These are phyloP conservation scores for Periconia sp. DNA, from an alignment of 2,329 filamentous ascomycete species.

Conservation along the genomic window DNA sequence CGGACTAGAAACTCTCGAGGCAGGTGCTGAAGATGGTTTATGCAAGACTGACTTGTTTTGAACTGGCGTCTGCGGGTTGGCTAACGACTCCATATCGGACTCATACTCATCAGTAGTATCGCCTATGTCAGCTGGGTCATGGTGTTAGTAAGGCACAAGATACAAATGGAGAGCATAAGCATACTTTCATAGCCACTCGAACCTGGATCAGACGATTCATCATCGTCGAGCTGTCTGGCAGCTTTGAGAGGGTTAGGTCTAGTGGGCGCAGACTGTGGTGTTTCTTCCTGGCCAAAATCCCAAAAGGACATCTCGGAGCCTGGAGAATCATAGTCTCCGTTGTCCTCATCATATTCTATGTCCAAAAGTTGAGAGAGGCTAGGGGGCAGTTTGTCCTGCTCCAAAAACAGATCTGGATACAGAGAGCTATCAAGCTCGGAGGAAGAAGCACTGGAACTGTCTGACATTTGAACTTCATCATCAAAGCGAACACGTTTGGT, in stretches of 20 bases:
- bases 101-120: constrained; percentile 63
- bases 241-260: constrained; percentile 13
- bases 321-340: constrained; percentile 51
- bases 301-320: constrained; percentile 57
- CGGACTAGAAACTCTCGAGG: constrained; percentile 38
- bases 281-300: constrained; percentile 60
- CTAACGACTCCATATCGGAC: constrained; percentile 47
- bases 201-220: constrained; percentile 49
- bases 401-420: constrained; percentile 77
- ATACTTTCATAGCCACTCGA: constrained; percentile 63
- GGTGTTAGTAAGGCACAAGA: constrained; percentile 48
- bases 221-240: constrained; percentile 21
- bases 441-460: constrained; percentile 51
- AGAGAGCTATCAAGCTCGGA: constrained; percentile 65
- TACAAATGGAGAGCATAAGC: constrained; percentile 31
- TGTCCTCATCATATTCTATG: constrained; percentile 45
- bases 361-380: constrained; percentile 74
- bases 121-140: constrained; percentile 56
- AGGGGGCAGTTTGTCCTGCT: constrained; percentile 72
- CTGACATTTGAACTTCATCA: constrained; percentile 65
- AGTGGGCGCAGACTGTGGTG: constrained; percentile 34
- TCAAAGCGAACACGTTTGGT: constrained; percentile 73
- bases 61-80: constrained; percentile 50
- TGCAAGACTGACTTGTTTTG: constrained; percentile 49
- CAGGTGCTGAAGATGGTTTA: constrained; percentile 50